These are phyloP conservation scores for Chlorokybus atmophyticus DNA, from an alignment of 139 green algal genomes.

Conservation along the genomic window DNA sequence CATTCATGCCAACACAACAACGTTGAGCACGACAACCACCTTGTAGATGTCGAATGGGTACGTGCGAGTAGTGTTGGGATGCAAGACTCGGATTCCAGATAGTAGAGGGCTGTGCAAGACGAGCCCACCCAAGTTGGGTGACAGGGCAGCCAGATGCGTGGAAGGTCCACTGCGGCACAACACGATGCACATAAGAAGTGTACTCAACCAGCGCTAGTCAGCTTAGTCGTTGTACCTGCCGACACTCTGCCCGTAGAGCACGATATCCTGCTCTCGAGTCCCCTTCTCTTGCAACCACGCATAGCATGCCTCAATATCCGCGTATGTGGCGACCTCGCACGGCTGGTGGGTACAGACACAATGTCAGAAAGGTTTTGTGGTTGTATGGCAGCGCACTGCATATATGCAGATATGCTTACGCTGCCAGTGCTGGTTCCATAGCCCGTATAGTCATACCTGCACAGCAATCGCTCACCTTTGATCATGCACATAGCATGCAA, in stretches of 20 bases:
- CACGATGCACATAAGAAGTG: no score
- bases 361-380: conserved; percentile 28
- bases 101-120: conserved; percentile 77
- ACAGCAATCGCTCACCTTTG: no score
- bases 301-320: conserved; percentile 45
- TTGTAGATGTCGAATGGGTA: conserved; percentile 31
- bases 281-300: conserved; percentile 25
- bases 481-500: no score
- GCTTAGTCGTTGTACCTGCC: conserved; percentile 20
- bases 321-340: conserved; percentile 40
- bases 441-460: conserved; percentile 67
- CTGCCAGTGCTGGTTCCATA: conserved; percentile 47
- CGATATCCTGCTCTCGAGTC: conserved; percentile 7
- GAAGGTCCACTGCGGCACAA: conserved; percentile 68
- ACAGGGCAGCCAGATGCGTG: conserved; percentile 26
- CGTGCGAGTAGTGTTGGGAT: conserved; percentile 50
- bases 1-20: no score
- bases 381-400: conserved; percentile 21
- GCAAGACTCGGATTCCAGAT: conserved; percentile 74
- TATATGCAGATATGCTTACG: no score
- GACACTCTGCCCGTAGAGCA: no score
- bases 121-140: conserved; percentile 45
- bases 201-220: no score
- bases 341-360: conserved; percentile 18
- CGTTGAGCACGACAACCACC: no score